These are phyloP conservation scores for Nothomitra cinnamomea DNA, from an alignment of 2,329 filamentous ascomycete species.

Conservation along the genomic window DNA sequence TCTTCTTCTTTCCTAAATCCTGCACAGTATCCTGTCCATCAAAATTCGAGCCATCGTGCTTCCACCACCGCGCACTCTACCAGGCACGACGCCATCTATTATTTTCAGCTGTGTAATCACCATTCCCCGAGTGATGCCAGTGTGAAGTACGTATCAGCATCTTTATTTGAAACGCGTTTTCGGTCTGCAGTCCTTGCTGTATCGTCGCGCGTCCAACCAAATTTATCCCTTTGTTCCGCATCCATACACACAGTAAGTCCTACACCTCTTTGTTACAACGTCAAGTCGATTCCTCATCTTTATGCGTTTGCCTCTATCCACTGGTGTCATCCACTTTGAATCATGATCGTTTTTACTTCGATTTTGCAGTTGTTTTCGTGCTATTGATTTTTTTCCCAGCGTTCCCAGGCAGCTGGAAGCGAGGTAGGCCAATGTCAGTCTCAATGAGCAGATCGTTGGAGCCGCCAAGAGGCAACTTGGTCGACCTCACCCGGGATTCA, in stretches of 20 bases:
- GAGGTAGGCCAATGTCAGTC: background rate
- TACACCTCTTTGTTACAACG: background rate
- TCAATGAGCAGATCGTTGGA: background rate
- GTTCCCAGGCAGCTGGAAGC: background rate
- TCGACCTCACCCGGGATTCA: background rate
- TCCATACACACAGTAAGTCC: too few relatives aligned
- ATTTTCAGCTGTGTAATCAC: too few relatives aligned
- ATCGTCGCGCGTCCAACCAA: too few relatives aligned
- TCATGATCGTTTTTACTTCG: background rate
- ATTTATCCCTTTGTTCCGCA: too few relatives aligned
- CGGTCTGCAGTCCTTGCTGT: background rate
- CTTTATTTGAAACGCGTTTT: background rate
- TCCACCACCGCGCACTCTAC: too few relatives aligned
- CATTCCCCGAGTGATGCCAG: background rate
- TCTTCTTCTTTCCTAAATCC: too few relatives aligned
- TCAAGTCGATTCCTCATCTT: background rate
- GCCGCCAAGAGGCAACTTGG: background rate
- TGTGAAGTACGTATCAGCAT: background rate
- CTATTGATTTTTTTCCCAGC: background rate
- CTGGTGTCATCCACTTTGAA: background rate
- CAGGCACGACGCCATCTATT: too few relatives aligned
- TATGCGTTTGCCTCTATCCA: background rate
- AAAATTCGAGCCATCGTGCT: too few relatives aligned
- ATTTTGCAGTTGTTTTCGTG: background rate
- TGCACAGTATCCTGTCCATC: too few relatives aligned